Evolutionary conservation across 441 rosid species (phyloP), one percentile per base, ranked within the genome.

Genomic region (Arabidopsis hybrid): DNA sequence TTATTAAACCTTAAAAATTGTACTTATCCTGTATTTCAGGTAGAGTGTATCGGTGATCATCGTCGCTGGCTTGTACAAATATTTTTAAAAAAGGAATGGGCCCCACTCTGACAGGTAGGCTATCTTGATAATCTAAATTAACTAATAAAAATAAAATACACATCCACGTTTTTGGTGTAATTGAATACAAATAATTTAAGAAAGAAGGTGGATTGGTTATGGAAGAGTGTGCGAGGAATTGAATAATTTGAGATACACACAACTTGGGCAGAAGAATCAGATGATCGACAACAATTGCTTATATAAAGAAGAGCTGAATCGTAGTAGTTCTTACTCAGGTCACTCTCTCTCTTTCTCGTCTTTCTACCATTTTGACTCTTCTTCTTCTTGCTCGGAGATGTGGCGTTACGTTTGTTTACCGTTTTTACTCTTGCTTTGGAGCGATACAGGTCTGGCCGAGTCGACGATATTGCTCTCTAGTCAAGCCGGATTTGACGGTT

Each of bases 331-430:
- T 17, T 2, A 36, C 65, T 43, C 64, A 55, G 38, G 45, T 34
- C 64, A 31, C 53, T 10, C 73, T 3, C 50, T 47, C 47, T 50
- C 29, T 26, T 26, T 26, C 29, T 26, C 29, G 29, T 26, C 29
- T 26, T 26, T 26, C 29, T 26, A 26, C 29, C 29, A 26, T n/a
- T 26, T 26, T 26, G 29, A 26, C 7, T 31, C 17, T 11, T 26
- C 9, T 14, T 40, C 84, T 12, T 65, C 78, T 0, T 42, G 84
- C 13, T 60, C 85, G 34, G 78, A 83, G 2, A 79, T 88, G 86
- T 83, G 86, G 89, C 83, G 71, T 64, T 90, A 78, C 82, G 53
- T 89, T 7, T 84, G 88, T 83, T 73, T 93, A 13, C 86, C 87
- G 6, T 38, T 88, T 26, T 59, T 90, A 46, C 35, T 77, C 13